Conservation (phyloP, 345 rosid species). For the Pelargonium nanum region DNA sequence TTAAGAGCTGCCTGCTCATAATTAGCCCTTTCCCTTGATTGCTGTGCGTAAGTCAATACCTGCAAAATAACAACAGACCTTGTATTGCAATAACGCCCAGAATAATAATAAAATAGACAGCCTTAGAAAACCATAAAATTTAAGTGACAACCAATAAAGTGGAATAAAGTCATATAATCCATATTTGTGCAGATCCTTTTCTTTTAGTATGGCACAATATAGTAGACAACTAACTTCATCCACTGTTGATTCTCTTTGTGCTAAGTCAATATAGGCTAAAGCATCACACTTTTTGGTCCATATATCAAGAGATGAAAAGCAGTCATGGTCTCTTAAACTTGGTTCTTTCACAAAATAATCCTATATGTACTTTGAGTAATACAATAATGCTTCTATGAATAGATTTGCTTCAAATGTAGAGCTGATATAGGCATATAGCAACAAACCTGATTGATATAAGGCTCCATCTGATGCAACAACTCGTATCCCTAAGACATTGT, state of each 20-base stretch:
- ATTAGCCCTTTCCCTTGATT: constrained; percentile 72
- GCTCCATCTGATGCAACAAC: constrained; percentile 98
- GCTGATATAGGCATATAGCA: background rate
- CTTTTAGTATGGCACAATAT: background rate
- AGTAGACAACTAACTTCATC: background rate
- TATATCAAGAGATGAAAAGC: no score
- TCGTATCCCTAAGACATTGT: constrained; percentile 60
- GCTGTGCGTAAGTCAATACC: constrained; percentile 88
- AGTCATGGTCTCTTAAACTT: no score
- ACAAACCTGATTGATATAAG: constrained; percentile 83
- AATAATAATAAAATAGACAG: no score
- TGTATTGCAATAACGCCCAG: background rate
- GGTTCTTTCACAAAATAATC: background rate
- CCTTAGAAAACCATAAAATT: background rate
- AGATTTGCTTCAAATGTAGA: background rate
- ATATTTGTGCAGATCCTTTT: background rate
- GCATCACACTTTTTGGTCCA: no score
- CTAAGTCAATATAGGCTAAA: background rate
- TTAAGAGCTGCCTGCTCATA: constrained; percentile 63
- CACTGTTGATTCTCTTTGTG: background rate
- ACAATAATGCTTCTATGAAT: background rate
- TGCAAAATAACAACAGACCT: constrained; percentile 13
- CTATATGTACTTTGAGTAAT: background rate
- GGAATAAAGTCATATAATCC: background rate
- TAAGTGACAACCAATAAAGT: background rate